phyloP scores from a whole-genome alignment of 306 rosid species.

The Vigna hirtella region DNA sequence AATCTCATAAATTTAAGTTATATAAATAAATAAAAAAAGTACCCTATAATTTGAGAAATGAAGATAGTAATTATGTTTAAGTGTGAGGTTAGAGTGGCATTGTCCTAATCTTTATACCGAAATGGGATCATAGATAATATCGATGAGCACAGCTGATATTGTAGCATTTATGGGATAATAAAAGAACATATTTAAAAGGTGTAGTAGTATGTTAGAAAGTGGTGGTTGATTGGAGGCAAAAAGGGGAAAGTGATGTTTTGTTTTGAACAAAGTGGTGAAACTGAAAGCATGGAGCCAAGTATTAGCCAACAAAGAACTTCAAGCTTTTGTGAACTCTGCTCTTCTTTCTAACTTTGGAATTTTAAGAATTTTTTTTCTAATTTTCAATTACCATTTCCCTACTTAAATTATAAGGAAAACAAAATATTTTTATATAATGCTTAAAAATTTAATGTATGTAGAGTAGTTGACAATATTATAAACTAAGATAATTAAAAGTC shows the following conservation, averaged over 20 bases:
- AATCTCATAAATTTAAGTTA: too few species aligned
- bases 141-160: constrained; percentile 15
- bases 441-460: too few species aligned
- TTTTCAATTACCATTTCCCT: background rate
- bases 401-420: too few species aligned
- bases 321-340: too few species aligned
- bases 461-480: too few species aligned
- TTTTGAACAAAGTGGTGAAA: constrained; percentile 14
- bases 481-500: too few species aligned
- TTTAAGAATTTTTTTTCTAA: background rate
- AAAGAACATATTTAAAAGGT: constrained; percentile 3
- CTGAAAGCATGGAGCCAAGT: constrained; percentile 15
- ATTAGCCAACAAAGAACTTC: background rate
- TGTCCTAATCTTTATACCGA: background rate
- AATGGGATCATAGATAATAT: constrained; percentile 11
- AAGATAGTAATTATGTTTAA: background rate
- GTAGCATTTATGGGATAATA: constrained; percentile 19
- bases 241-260: constrained; percentile 29
- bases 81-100: background rate
- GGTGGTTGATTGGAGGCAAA: constrained; percentile 2
- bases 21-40: too few species aligned
- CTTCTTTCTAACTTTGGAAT: background rate
- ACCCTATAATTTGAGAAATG: too few species aligned
- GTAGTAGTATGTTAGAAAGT: background rate
- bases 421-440: background rate